Evolutionary conservation across 371 early-diverging fungal genomes (phyloP), one percentile per base, ranked within the genome.

Genomic region (Mortierella sp.): DNA sequence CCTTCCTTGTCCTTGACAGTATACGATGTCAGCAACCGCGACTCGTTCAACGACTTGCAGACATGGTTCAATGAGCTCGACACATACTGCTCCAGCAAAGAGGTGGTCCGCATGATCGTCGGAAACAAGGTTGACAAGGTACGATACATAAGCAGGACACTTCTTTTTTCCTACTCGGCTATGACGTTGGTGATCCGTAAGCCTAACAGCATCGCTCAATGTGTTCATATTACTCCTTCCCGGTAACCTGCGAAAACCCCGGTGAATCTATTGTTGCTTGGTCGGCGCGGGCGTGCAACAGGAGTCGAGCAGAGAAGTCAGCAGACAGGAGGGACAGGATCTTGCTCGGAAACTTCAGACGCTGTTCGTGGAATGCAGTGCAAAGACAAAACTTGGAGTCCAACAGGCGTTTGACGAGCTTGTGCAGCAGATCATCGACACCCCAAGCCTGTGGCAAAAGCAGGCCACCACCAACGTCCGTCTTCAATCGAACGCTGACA

Each of bases 41-140:
- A 91, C 60, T 90, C 97, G 0, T 99, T 99, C 80, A 93, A 94
- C 50, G 91, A 95, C 59, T 85, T 99, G 48, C 88, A 93, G 60
- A 88, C 83, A 16, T 99, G 99, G 99, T 90, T 97, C 78, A 91
- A 86, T 39, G 99, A 99, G 81, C 89, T 98, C 28, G 92, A 93
- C 54, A 94, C 94, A n/a, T 97, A 96, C 76, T 90, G 94, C 54
- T 88, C 94, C 10, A 88, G 82, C 60, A 86, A 88, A 54, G 91
- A 94, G 46, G 92, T 96, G 27, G 92, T 98, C 43, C 95, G 94
- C 81, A 98, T 98, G 92, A 90, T 98, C 78, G 94, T 98, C 17
- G 99, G 98, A 48, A 98, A 98, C 82, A 98, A 98, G 81, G 90
- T 94, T 34, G 99, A 98, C 80, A 95, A 95, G 86, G 93, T 88